phyloP scores from a whole-genome alignment of 2,329 filamentous ascomycete species.

The Plenodomus lindquistii region DNA sequence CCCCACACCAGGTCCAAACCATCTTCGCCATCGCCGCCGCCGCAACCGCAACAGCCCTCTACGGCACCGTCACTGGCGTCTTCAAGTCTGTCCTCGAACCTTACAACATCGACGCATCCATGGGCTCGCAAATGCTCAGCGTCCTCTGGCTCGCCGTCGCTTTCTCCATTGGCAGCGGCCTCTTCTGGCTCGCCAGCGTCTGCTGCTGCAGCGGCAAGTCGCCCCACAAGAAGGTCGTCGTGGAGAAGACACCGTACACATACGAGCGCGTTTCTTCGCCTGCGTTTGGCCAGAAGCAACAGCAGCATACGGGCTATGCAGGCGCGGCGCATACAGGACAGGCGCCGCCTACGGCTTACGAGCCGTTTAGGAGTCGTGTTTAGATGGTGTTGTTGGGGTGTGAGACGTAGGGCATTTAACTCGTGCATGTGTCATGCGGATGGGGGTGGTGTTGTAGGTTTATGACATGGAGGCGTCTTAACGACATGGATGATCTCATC shows the following conservation, averaged over 20 bases:
- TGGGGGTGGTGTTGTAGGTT: too few species aligned
- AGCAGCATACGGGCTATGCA: conserved; percentile 6
- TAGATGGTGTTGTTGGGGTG: conserved; percentile 8
- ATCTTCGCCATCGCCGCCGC: conserved; percentile 68
- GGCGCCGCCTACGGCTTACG: conserved; percentile 42
- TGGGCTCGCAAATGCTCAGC: conserved; percentile 72
- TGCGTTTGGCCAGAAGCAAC: conserved; percentile 38
- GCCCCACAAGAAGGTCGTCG: conserved; percentile 51
- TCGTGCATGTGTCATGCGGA: too few species aligned
- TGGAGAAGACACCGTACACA: conserved; percentile 64
- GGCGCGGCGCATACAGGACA: conserved; percentile 24
- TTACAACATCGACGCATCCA: conserved; percentile 69
- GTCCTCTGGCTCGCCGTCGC: conserved; percentile 79
- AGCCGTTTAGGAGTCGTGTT: conserved; percentile 47
- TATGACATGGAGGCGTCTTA: too few species aligned
- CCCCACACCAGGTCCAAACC: conserved; percentile 49
- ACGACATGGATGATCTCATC: too few species aligned
- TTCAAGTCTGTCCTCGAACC: conserved; percentile 68
- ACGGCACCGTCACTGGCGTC: conserved; percentile 68
- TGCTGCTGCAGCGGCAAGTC: conserved; percentile 85
- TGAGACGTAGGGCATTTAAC: not conserved
- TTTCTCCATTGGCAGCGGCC: conserved; percentile 71
- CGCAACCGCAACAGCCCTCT: conserved; percentile 73
- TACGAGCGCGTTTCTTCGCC: conserved; percentile 60
- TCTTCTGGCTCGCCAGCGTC: conserved; percentile 91